phyloP scores from a whole-genome alignment of 192 early-diverging fungal species.

The Podila horticola region DNA sequence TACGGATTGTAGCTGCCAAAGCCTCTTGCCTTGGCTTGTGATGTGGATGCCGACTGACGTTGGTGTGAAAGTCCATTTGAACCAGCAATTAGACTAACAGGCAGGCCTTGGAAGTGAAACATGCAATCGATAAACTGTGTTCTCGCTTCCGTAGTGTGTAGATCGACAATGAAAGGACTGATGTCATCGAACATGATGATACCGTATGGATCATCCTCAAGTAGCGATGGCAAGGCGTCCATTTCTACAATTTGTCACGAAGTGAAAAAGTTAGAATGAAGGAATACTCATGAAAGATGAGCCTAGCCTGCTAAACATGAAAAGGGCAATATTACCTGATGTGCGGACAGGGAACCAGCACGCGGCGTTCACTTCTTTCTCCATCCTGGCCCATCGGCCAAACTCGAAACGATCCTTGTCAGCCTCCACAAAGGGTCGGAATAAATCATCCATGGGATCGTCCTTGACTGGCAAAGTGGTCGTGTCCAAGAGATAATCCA shows the following conservation, averaged over 20 bases:
- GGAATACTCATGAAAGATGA: neutral
- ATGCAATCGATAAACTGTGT: conserved; percentile 58
- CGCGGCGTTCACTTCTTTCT: conserved; percentile 22
- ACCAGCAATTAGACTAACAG: conserved; percentile 49
- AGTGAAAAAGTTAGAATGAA: neutral
- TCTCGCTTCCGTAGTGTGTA: conserved; percentile 53
- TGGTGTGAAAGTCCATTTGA: conserved; percentile 14
- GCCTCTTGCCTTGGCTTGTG: neutral
- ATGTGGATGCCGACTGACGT: neutral
- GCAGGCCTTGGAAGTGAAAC: conserved; percentile 59
- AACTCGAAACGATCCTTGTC: conserved; percentile 31
- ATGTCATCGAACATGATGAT: conserved; percentile 66
- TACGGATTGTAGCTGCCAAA: conserved; percentile 20
- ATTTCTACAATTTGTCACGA: too few species aligned
- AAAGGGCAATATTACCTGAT: conserved; percentile 20
- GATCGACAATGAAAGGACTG: conserved; percentile 51
- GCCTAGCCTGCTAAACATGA: neutral
- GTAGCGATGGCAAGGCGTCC: conserved; percentile 42
- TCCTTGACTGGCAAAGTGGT: conserved; percentile 2
- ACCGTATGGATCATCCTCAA: conserved; percentile 63
- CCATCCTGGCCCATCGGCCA: conserved; percentile 37
- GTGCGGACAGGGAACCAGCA: conserved; percentile 50
- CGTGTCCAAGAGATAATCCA: conserved; percentile 27
- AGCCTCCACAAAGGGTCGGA: conserved; percentile 31
- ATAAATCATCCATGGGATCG: conserved; percentile 12